A percentile compares a stretch with the other conserved stretches of the same genome.
phyloP scores from a whole-genome alignment of 371 early-diverging fungal genomes.

The Actinomucor elegans region DNA sequence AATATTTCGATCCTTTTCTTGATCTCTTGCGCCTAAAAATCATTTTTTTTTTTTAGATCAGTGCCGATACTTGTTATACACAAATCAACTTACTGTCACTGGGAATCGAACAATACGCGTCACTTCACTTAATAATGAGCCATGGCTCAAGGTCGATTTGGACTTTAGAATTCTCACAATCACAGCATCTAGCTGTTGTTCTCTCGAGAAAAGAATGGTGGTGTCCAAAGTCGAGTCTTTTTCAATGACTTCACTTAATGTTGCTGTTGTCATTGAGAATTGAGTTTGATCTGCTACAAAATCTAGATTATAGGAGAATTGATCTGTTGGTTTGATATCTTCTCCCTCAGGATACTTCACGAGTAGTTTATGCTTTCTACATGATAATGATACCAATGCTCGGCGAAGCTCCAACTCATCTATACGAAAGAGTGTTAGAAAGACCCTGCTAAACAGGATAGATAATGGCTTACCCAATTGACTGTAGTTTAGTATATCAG shows the following conservation, averaged over 20 bases:
- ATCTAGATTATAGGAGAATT: slow-evolving; percentile 67
- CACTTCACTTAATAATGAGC: slow-evolving; percentile 71
- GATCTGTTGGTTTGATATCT: slow-evolving; percentile 59
- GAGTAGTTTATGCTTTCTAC: slow-evolving; percentile 77
- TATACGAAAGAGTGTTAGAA: slow-evolving; percentile 10
- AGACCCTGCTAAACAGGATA: too few species aligned
- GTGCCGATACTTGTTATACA: too few species aligned
- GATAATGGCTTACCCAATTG: slow-evolving; percentile 51
- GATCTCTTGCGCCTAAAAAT: slow-evolving; percentile 62
- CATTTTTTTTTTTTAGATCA: too few species aligned
- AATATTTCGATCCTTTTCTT: slow-evolving; percentile 90
- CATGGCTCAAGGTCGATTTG: slow-evolving; percentile 67
- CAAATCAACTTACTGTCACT: slow-evolving; percentile 57
- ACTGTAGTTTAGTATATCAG: slow-evolving; percentile 67
- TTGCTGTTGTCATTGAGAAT: slow-evolving; percentile 85
- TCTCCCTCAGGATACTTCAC: slow-evolving; percentile 58
- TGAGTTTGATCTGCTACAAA: slow-evolving; percentile 65
- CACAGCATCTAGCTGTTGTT: slow-evolving; percentile 84
- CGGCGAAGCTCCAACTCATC: slow-evolving; percentile 77
- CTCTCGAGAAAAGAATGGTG: slow-evolving; percentile 73
- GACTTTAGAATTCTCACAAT: slow-evolving; percentile 95
- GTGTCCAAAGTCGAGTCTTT: slow-evolving; percentile 71
- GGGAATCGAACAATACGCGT: slow-evolving; percentile 77
- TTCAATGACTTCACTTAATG: slow-evolving; percentile 80
- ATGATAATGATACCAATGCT: slow-evolving; percentile 82